Base-by-base conservation (phyloP, 2,329 filamentous ascomycete genomes). In the Neonectria punicea region DNA sequence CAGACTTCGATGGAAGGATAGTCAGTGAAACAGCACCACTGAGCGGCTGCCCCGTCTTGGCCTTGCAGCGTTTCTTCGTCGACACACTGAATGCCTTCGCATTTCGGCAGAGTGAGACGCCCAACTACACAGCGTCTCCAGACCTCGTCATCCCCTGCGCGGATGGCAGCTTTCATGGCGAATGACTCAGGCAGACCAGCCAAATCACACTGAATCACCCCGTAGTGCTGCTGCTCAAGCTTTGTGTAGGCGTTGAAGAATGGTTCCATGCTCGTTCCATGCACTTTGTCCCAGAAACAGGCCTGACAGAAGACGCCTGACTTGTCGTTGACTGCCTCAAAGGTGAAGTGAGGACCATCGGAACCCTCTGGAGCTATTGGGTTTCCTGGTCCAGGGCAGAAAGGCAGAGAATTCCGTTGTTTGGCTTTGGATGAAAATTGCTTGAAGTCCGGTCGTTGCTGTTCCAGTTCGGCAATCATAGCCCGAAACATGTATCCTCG, bases 281-380 rank as follows among this genome's bases (percentile, higher is more conserved):
- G 25, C 2, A 62, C 22, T n/a, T 62, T 57, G 9, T 65, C 63
- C 46, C 47, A 61, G 32, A 39, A 65, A 30, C 63, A 65, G 11
- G 53, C 22, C 30, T 58, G 44, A 10, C 63, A 62, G 7, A 62
- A 18, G 8, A 62, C 49, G 1, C 63, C 63, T 2, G 53, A 8
- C 41, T 58, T 53, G 22, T 41, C 60, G 4, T 16, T 57, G 10
- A 28, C 28, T 4, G 53, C 18, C 22, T 63, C 30, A 18, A 28
- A 63, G 5, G 28, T 25, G 14, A 34, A 63, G n/a, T 53, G 39
- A 5, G 60, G 28, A 6, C 47, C 60, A 2, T n/a, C 16, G 7
- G 47, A 47, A 9, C 8, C 39, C 2, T 49, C 6, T 8, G 41
- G 41, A 10, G 20, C 47, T 14, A 63, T 53, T 9, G 39, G 20